Evolutionary conservation across 208 protist genomes (phyloP), one percentile per base, ranked within the genome.

Genomic region (Leishmania guyanensis): DNA sequence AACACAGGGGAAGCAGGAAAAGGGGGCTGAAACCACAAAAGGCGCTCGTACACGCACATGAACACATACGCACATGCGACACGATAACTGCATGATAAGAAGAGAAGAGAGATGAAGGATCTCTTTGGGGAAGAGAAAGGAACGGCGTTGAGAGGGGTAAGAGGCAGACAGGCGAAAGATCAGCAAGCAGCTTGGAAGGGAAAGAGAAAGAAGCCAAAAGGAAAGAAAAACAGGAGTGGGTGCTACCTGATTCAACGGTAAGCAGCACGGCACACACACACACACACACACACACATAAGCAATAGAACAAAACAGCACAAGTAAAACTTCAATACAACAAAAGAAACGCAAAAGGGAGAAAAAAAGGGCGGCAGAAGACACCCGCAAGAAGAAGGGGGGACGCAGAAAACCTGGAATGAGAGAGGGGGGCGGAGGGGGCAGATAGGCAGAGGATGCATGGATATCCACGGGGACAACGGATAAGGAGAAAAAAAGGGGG

Each of bases 61-160:
- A 26, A 39, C 4, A 50, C 66, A n/a, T 36, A 71, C 12, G 12
- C 66, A 39, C 48, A 72, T 72, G 22, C 8, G 39, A 17, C 20
- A 72, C 53, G 46, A 75, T 26, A 66, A 22, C 5, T 66, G 33
- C 36, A 26, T 48, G 36, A 50, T 39, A 10, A 20, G 64, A 46
- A 29, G 50, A 77, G 71, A 73, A 80, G 78, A 70, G 50, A 70
- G 48, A 56, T 17, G n/a, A 75, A 53, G 48, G 12, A 56, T 12
- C 36, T 70, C 39, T 51, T 46, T 22, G 22, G 48, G 36, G 5
- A 17, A 53, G 8, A 20, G 39, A 46, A 22, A 51, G 22, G 9
- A 53, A 46, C 33, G 39, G 29, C 9, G 64, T n/a, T 9, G 33
- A 43, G 4, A 68, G 8, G n/a, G 33, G 26, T 43, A 68, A 68